A percentile compares a stretch with the other conserved stretches of the same genome.
These are phyloP conservation scores for Zygotorulaspora danielsina DNA, from an alignment of 805 yeast genomes.

Conservation along the genomic window DNA sequence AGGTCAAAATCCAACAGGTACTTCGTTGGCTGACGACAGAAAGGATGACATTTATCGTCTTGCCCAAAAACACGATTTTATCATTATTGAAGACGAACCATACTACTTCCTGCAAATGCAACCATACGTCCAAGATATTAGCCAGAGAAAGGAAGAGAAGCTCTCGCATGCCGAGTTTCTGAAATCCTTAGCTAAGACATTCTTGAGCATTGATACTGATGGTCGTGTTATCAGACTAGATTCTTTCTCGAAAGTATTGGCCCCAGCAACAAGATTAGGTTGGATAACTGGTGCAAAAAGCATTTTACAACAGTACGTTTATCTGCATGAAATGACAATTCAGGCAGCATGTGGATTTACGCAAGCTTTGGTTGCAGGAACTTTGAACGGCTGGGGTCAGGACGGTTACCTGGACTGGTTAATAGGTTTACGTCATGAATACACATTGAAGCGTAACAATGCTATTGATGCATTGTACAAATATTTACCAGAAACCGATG, in stretches of 20 bases:
- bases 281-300: slow-evolving; percentile 76
- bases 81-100: slow-evolving; percentile 94
- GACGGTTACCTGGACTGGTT: slow-evolving; percentile 85
- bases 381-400: slow-evolving; percentile 87
- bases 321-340: slow-evolving; percentile 75
- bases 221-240: slow-evolving; percentile 89
- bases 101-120: slow-evolving; percentile 96
- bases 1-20: slow-evolving; percentile 98
- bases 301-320: slow-evolving; percentile 59
- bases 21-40: slow-evolving; percentile 72
- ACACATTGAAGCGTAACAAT: slow-evolving; percentile 82
- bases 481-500: slow-evolving; percentile 39
- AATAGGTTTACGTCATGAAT: slow-evolving; percentile 74
- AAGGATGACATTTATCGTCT: slow-evolving; percentile 70
- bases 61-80: slow-evolving; percentile 79
- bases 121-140: slow-evolving; percentile 49
- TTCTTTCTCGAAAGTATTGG: slow-evolving; percentile 85
- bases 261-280: slow-evolving; percentile 87
- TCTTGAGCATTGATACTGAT: slow-evolving; percentile 69
- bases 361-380: slow-evolving; percentile 62
- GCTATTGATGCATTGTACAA: slow-evolving; percentile 71
- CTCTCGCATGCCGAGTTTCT: slow-evolving; percentile 60
- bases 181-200: slow-evolving; percentile 66
- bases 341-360: slow-evolving; percentile 82
- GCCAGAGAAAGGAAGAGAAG: slow-evolving; percentile 32